Percentiles rank a stretch among this genome's conserved stretches.
Conservation (phyloP, 2,329 filamentous ascomycete species). For the Apiospora arundinis region DNA sequence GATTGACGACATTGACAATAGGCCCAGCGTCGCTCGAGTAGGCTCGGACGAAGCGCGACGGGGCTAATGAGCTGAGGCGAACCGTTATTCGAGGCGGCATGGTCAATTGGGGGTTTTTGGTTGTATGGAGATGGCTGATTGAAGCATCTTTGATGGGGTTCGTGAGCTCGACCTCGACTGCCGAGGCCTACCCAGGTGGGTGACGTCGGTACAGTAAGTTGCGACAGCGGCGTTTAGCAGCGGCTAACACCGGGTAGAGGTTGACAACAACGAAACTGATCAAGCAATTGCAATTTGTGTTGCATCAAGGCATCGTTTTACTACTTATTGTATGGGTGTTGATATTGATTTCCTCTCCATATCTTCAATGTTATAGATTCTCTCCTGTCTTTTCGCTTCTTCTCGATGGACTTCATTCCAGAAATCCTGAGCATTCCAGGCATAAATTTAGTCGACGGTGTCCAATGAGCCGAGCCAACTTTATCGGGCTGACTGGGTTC, state of each 20-base stretch:
- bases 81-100: slow-evolving; percentile 38
- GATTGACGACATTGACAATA: slow-evolving; percentile 72
- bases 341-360: too few species aligned
- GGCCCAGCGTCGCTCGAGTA: slow-evolving; percentile 55
- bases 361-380: too few species aligned
- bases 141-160: background rate
- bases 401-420: background rate
- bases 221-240: slow-evolving; percentile 21
- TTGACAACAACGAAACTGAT: background rate
- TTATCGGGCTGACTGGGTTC: background rate
- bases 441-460: background rate
- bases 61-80: slow-evolving; percentile 29
- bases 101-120: background rate
- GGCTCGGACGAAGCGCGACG: slow-evolving; percentile 31
- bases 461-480: background rate
- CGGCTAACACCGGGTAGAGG: slow-evolving; percentile 21
- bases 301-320: background rate
- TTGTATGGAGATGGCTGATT: background rate
- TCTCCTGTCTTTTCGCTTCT: too few species aligned
- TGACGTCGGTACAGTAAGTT: background rate
- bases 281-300: background rate
- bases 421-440: background rate
- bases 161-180: background rate
- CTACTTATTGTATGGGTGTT: background rate
- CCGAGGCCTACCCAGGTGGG: background rate